Percentiles rank a stretch among this genome's conserved stretches.
Evolutionary conservation across 2,329 filamentous ascomycete species (phyloP).

Genomic region (Ciborinia camelliae): DNA sequence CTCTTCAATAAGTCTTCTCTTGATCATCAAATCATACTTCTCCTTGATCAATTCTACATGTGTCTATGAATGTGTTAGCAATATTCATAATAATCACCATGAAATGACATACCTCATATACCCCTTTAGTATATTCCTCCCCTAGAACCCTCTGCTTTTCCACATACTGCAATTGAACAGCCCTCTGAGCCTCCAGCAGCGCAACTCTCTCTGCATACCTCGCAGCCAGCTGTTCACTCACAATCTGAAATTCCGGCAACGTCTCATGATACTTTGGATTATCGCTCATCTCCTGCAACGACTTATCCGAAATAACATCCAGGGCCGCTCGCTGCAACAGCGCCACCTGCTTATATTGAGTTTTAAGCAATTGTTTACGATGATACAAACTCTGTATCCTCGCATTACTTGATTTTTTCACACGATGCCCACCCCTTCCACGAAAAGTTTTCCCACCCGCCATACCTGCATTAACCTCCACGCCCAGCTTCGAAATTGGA

Average conservation of each 20-base stretch:
- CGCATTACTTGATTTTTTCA: constrained; percentile 33
- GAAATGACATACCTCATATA: constrained; percentile 29
- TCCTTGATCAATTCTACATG: constrained; percentile 27
- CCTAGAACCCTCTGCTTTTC: constrained; percentile 19
- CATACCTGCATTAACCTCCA: background rate
- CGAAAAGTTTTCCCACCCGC: constrained; percentile 23
- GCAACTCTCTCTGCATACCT: constrained; percentile 23
- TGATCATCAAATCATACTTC: constrained; percentile 23
- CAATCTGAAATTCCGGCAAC: constrained; percentile 32
- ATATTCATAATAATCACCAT: background rate
- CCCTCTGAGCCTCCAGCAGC: constrained; percentile 20
- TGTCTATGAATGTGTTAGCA: constrained; percentile 20
- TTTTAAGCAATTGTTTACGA: constrained; percentile 31
- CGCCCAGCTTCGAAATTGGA: background rate
- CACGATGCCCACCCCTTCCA: constrained; percentile 31
- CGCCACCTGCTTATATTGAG: constrained; percentile 32
- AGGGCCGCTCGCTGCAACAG: constrained; percentile 30
- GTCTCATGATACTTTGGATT: constrained; percentile 33
- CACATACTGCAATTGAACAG: constrained; percentile 21
- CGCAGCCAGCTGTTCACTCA: constrained; percentile 26
- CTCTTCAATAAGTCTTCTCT: constrained; percentile 28
- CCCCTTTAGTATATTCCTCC: constrained; percentile 22
- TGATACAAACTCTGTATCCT: constrained; percentile 34
- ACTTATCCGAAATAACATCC: constrained; percentile 32
- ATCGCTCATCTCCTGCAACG: constrained; percentile 26